phyloP scores from a whole-genome alignment of 768 basidiomycete genomes.

The Trametes elegans region DNA sequence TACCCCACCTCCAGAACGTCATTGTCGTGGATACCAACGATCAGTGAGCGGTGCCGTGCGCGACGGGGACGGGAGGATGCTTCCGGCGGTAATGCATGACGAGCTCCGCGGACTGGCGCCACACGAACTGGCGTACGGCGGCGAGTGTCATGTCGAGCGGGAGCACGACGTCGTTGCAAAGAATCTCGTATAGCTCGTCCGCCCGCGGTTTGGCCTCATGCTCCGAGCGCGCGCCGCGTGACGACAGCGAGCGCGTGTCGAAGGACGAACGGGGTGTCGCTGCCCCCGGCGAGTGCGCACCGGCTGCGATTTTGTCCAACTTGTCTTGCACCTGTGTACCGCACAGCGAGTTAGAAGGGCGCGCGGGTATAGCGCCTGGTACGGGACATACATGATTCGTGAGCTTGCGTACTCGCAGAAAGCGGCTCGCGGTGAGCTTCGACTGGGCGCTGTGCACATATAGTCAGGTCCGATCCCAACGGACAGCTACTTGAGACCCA shows the following conservation, averaged over 20 bases:
- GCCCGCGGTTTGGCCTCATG: constrained; percentile 31
- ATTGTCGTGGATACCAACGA: too few relatives aligned
- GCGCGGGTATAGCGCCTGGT: neutral
- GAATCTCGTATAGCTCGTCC: constrained; percentile 80
- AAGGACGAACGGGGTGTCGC: constrained; percentile 38
- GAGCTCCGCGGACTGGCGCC: constrained; percentile 73
- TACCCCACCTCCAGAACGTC: too few relatives aligned
- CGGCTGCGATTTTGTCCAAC: constrained; percentile 52
- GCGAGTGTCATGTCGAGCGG: constrained; percentile 89
- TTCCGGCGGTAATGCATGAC: constrained; percentile 70
- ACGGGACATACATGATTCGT: constrained; percentile 65
- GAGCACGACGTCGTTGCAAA: constrained; percentile 83
- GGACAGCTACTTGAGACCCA: constrained; percentile 39
- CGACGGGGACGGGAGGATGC: neutral
- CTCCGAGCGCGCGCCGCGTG: constrained; percentile 20
- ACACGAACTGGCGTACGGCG: constrained; percentile 85
- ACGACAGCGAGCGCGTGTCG: constrained; percentile 30
- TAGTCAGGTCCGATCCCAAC: neutral
- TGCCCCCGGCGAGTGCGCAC: constrained; percentile 20
- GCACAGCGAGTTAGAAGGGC: neutral
- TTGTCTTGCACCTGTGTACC: constrained; percentile 75
- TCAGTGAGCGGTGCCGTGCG: neutral
- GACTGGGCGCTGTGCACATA: constrained; percentile 57
- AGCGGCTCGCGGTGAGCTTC: constrained; percentile 85
- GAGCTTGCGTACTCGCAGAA: constrained; percentile 83